phyloP scores from a whole-genome alignment of 352 stramenopile genomes.

The Phytophthora aleatoria region DNA sequence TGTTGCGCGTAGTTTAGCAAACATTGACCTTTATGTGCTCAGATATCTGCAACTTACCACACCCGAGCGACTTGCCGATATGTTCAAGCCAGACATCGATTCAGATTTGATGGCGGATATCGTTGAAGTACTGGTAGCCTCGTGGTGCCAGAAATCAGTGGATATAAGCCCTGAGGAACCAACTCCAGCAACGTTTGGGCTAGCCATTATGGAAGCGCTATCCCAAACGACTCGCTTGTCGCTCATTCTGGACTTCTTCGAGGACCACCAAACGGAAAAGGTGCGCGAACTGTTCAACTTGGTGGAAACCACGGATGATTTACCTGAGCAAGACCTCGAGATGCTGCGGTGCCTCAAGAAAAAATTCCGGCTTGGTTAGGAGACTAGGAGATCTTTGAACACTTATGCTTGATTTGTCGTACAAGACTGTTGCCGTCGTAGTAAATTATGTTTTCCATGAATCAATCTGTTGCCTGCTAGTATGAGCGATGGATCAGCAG shows the following conservation, averaged over 20 bases:
- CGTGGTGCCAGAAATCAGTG: conserved; percentile 22
- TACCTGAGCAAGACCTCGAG: conserved; percentile 15
- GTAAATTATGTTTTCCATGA: conserved; percentile 36
- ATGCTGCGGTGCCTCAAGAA: conserved; percentile 18
- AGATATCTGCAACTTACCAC: conserved; percentile 75
- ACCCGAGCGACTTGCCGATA: conserved; percentile 36
- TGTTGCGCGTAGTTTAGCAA: background rate
- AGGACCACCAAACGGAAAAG: conserved; percentile 65
- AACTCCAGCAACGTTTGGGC: conserved; percentile 37
- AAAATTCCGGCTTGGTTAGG: conserved; percentile 25
- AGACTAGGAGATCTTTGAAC: background rate
- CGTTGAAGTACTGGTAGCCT: conserved; percentile 46
- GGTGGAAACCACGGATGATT: conserved; percentile 6
- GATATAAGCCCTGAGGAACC: conserved; percentile 14
- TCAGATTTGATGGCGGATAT: conserved; percentile 77
- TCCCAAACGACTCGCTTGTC: conserved; percentile 54
- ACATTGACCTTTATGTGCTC: conserved; percentile 4
- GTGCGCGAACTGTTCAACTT: conserved; percentile 38
- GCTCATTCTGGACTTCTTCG: conserved; percentile 73
- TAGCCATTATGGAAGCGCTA: conserved; percentile 46
- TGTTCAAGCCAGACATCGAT: conserved; percentile 79
- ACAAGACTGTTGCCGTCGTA: conserved; percentile 25
- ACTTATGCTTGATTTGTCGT: conserved; percentile 5
- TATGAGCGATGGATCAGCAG: background rate
- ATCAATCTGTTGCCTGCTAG: conserved; percentile 15